Percentiles rank a stretch among this genome's conserved stretches.
phyloP scores from a whole-genome alignment of 2,329 filamentous ascomycete genomes.

The Rosellinia necatrix region DNA sequence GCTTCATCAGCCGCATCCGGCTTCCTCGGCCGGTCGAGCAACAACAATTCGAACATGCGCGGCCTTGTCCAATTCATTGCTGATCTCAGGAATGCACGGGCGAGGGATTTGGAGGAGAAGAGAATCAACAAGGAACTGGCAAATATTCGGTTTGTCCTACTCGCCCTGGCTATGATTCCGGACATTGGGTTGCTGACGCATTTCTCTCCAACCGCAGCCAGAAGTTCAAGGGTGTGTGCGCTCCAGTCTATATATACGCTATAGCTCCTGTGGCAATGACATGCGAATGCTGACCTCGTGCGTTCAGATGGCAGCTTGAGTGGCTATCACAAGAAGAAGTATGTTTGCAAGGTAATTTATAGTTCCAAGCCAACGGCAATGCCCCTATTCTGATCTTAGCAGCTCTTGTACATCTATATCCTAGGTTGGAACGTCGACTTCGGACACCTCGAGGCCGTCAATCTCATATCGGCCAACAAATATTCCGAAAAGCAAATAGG shows the following conservation, averaged over 20 bases:
- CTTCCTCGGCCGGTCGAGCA: slow-evolving; percentile 69
- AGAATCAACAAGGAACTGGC: slow-evolving; percentile 99
- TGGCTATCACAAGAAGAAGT: slow-evolving; percentile 99
- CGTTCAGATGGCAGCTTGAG: slow-evolving; percentile 77
- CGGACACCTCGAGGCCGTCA: slow-evolving; percentile 96
- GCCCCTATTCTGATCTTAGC: slow-evolving; percentile 15
- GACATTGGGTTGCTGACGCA: slow-evolving; percentile 16
- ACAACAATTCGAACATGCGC: slow-evolving; percentile 70
- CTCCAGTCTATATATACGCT: slow-evolving; percentile 3
- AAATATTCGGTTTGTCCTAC: slow-evolving; percentile 75
- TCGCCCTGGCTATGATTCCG: background rate
- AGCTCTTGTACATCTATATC: slow-evolving; percentile 97
- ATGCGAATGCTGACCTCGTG: slow-evolving; percentile 32
- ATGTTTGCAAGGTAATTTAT: slow-evolving; percentile 88
- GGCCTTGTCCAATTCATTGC: slow-evolving; percentile 98
- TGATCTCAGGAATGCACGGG: slow-evolving; percentile 90
- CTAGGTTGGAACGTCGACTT: slow-evolving; percentile 99
- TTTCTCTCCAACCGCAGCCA: slow-evolving; percentile 57
- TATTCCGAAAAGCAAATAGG: slow-evolving; percentile 99
- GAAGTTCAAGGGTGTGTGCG: slow-evolving; percentile 82
- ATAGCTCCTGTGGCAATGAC: background rate
- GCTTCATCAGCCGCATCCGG: slow-evolving; percentile 58
- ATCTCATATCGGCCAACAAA: slow-evolving; percentile 93
- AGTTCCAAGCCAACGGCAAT: slow-evolving; percentile 7
- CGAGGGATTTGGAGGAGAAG: slow-evolving; percentile 96